Percentiles rank a stretch among this genome's conserved stretches.
Evolutionary conservation across 164 flowering plant species (phyloP).

Genomic region (Warburgia ugandensis): DNA sequence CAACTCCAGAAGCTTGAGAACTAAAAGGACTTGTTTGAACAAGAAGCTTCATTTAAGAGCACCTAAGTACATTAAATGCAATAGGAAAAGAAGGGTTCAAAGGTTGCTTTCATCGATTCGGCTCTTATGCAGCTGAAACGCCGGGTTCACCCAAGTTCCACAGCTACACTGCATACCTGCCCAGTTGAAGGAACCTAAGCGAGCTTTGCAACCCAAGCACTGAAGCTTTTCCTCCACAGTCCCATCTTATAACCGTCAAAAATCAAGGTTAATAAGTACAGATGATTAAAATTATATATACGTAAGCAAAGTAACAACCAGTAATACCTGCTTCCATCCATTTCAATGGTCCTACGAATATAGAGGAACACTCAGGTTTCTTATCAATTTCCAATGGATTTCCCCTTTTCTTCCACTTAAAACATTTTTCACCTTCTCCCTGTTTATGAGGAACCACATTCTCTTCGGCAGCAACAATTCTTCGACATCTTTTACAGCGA

Average conservation of each 20-base stretch:
- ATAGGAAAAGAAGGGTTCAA: too few relatives aligned
- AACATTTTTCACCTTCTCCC: slow-evolving; percentile 65
- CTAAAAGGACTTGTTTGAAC: too few relatives aligned
- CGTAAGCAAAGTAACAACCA: too few relatives aligned
- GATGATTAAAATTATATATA: too few relatives aligned
- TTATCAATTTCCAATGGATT: slow-evolving; percentile 13
- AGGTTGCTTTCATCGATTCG: slow-evolving; percentile 54
- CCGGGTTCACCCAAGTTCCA: slow-evolving; percentile 80
- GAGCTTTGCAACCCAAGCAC: slow-evolving; percentile 70
- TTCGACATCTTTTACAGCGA: slow-evolving; percentile 74
- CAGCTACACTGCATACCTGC: slow-evolving; percentile 88
- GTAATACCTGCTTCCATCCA: too few relatives aligned
- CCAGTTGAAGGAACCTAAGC: slow-evolving; percentile 79
- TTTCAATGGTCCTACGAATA: slow-evolving; percentile 81
- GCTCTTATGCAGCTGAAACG: slow-evolving; percentile 79
- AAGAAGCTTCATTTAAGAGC: too few relatives aligned
- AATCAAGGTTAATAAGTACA: neutral
- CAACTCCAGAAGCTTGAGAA: too few relatives aligned
- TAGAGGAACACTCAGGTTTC: slow-evolving; percentile 59
- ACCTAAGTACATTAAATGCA: too few relatives aligned
- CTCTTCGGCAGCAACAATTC: slow-evolving; percentile 67
- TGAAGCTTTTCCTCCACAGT: slow-evolving; percentile 58
- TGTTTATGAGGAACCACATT: slow-evolving; percentile 53
- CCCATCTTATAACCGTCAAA: slow-evolving; percentile 60
- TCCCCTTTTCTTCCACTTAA: slow-evolving; percentile 64